phyloP scores from a whole-genome alignment of 192 early-diverging fungal genomes.

The Chytriomyces sp. region DNA sequence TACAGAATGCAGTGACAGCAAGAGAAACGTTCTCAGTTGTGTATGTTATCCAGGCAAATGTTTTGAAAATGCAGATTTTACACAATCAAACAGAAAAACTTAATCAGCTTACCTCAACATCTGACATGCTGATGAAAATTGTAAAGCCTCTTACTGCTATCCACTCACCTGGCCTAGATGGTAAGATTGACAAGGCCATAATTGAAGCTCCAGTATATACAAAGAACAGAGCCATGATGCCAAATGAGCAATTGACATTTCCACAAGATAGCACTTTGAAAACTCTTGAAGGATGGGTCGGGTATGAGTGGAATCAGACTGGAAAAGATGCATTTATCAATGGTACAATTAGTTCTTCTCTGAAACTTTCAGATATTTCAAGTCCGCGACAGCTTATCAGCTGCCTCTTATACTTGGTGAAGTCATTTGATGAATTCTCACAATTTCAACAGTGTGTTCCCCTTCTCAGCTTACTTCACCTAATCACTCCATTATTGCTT shows the following conservation, averaged over 20 bases:
- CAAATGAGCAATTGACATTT: neutral
- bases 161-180: neutral
- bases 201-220: neutral
- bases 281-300: conserved; percentile 18
- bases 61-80: neutral
- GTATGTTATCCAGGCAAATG: conserved; percentile 3
- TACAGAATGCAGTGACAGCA: neutral
- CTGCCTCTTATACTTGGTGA: conserved; percentile 3
- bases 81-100: conserved; percentile 8
- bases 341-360: neutral
- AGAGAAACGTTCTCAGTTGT: neutral
- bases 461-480: neutral
- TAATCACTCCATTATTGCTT: neutral
- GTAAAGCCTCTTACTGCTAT: neutral
- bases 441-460: conserved; percentile 20
- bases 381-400: conserved; percentile 1
- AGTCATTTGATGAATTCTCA: neutral
- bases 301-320: conserved; percentile 14
- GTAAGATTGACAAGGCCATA: neutral
- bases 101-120: neutral
- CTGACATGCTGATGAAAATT: neutral
- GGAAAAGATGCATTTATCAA: conserved; percentile 8
- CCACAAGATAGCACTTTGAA: neutral
- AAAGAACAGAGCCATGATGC: conserved; percentile 9
- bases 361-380: neutral